These are phyloP conservation scores for Polychaeton citri DNA, from an alignment of 2,329 filamentous ascomycete genomes.

Conservation along the genomic window DNA sequence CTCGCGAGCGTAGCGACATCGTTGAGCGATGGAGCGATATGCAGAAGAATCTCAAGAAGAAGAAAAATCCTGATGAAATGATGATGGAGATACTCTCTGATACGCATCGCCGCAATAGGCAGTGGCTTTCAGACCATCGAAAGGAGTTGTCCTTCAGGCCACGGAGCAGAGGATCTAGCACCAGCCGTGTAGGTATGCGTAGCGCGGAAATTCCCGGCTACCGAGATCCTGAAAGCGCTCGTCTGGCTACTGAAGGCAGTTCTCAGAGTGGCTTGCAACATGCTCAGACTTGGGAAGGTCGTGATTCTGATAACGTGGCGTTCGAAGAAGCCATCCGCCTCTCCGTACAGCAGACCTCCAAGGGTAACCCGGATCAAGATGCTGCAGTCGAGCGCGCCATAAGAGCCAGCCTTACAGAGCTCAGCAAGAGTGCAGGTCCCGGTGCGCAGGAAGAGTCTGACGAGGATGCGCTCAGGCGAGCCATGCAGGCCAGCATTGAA, in stretches of 20 bases:
- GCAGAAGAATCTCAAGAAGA: constrained; percentile 41
- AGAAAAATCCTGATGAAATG: constrained; percentile 35
- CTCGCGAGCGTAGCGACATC: constrained; percentile 48
- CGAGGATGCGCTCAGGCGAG: constrained; percentile 31
- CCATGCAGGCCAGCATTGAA: constrained; percentile 36
- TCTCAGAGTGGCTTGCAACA: not conserved
- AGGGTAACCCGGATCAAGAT: constrained; percentile 57
- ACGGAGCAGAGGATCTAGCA: not conserved
- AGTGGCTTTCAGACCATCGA: not conserved
- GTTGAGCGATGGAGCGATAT: constrained; percentile 47
- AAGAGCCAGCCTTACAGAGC: constrained; percentile 53
- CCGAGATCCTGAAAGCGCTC: not conserved
- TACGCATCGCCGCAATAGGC: not conserved
- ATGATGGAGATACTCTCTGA: constrained; percentile 14
- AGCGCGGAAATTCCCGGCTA: not conserved
- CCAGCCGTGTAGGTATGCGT: not conserved
- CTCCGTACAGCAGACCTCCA: constrained; percentile 57
- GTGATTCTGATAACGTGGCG: constrained; percentile 40
- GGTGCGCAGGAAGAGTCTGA: constrained; percentile 4
- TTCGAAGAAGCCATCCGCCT: constrained; percentile 59
- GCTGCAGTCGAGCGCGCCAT: constrained; percentile 59
- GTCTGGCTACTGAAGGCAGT: not conserved
- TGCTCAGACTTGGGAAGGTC: not conserved
- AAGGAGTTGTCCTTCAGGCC: not conserved
- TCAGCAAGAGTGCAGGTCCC: constrained; percentile 14